Evolutionary conservation across 140 eudicot genomes (phyloP).

Genomic region (Ambrosia hybrid): DNA sequence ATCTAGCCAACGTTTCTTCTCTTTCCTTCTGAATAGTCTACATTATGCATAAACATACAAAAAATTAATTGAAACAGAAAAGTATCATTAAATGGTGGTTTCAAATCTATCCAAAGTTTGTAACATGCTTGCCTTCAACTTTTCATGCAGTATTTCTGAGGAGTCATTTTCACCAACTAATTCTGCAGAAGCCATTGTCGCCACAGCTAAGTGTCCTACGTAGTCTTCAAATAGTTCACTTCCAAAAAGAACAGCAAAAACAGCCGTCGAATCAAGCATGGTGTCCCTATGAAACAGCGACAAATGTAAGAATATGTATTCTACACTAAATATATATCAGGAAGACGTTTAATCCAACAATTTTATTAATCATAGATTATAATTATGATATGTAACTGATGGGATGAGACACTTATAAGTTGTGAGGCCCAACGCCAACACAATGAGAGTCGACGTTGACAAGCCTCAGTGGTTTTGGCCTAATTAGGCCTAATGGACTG

Average conservation of each 20-base stretch:
- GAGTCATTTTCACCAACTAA: conserved; percentile 61
- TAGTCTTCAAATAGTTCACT: conserved; percentile 96
- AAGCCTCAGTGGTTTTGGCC: no score
- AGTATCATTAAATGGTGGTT: neutral
- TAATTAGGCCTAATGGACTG: no score
- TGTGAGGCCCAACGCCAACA: neutral
- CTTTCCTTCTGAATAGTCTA: conserved; percentile 92
- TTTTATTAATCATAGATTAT: conserved; percentile 3
- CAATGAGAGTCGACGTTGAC: no score
- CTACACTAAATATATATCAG: neutral
- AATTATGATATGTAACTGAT: neutral
- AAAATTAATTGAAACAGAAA: neutral
- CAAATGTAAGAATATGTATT: neutral
- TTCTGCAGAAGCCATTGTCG: conserved; percentile 95
- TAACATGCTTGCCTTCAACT: conserved; percentile 71
- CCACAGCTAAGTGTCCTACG: conserved; percentile 91
- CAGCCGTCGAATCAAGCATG: conserved; percentile 96
- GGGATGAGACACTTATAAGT: neutral
- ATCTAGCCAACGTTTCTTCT: conserved; percentile 80
- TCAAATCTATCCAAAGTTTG: neutral
- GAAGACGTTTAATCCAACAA: neutral
- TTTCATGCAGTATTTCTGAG: conserved; percentile 71
- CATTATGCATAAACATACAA: conserved; percentile 1
- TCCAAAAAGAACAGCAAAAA: conserved; percentile 93
- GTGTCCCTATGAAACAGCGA: conserved; percentile 57